Conservation (phyloP, 257 asterid species). For the Orobanche coerulescens region DNA sequence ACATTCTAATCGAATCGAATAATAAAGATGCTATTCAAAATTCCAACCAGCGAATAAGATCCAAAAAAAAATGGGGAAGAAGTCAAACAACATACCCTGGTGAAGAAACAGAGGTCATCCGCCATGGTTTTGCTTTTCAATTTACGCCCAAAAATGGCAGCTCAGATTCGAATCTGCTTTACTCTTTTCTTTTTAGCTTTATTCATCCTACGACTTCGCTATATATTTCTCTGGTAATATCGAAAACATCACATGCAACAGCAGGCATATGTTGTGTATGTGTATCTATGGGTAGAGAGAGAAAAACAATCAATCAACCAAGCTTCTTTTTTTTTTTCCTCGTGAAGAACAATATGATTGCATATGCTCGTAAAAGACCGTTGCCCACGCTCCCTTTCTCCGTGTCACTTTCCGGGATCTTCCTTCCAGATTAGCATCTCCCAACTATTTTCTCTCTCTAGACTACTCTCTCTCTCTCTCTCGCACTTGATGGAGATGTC, state of each 20-base stretch:
- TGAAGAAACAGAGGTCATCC: constrained; percentile 43
- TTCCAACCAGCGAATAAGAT: neutral
- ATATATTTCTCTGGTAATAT: neutral
- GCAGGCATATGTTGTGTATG: constrained; percentile 11
- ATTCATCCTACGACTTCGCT: constrained; percentile 21
- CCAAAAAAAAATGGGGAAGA: neutral
- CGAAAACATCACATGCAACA: constrained; percentile 20
- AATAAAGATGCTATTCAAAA: no score
- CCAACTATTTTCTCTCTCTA: no score
- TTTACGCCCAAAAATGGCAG: constrained; percentile 25
- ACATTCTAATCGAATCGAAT: neutral
- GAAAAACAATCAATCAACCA: neutral
- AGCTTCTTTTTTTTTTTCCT: neutral
- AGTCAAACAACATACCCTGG: constrained; percentile 36
- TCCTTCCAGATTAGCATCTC: no score
- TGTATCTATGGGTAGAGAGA: neutral
- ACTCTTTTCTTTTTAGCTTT: constrained; percentile 43
- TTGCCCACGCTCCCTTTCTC: neutral
- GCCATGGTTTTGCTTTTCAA: constrained; percentile 37
- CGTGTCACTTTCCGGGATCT: neutral
- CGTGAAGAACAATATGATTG: neutral
- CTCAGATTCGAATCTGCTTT: constrained; percentile 32
- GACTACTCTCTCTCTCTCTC: no score
- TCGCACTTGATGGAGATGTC: no score
- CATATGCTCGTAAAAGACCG: no score